A percentile compares a stretch with the other conserved stretches of the same genome.
Conservation (phyloP, 768 basidiomycete species). For the Naematelia aurantialba region DNA sequence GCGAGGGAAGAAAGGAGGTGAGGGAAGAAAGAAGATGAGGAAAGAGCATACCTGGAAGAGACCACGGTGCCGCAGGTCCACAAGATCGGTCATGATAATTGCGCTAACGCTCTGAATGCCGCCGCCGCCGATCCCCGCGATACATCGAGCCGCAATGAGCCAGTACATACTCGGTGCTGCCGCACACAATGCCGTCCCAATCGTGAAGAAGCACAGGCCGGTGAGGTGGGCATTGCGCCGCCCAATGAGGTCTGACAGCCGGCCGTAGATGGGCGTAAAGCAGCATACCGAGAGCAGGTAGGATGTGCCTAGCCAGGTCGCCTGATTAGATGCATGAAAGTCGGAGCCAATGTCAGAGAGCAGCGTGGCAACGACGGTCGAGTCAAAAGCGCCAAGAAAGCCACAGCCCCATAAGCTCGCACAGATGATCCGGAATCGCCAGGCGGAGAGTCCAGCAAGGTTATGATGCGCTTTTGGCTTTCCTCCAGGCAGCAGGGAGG, state of each 20-base stretch:
- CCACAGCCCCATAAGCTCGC: conserved; percentile 33
- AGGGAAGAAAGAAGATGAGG: conserved; percentile 14
- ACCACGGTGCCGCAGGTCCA: conserved; percentile 81
- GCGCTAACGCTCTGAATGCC: conserved; percentile 26
- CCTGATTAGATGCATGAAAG: conserved; percentile 35
- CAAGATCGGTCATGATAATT: conserved; percentile 79
- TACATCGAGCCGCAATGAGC: conserved; percentile 27
- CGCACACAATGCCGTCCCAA: conserved; percentile 35
- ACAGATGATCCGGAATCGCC: conserved; percentile 33
- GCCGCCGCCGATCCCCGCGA: conserved; percentile 43
- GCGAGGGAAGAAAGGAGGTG: too few species aligned
- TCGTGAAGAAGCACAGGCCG: conserved; percentile 28
- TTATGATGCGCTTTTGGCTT: conserved; percentile 27
- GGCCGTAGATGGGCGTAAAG: conserved; percentile 43
- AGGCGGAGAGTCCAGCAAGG: conserved; percentile 30
- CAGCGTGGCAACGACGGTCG: conserved; percentile 37
- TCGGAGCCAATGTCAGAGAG: conserved; percentile 30
- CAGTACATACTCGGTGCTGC: conserved; percentile 31
- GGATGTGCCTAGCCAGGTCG: conserved; percentile 43
- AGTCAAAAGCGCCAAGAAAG: conserved; percentile 33
- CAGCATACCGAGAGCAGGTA: conserved; percentile 43
- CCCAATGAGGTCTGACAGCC: conserved; percentile 33
- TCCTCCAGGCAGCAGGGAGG: background rate
- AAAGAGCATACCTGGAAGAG: conserved; percentile 64
- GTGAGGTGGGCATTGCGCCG: conserved; percentile 29